Evolutionary conservation across 345 rosid genomes (phyloP).

Genomic region (Lepidium aucheri): DNA sequence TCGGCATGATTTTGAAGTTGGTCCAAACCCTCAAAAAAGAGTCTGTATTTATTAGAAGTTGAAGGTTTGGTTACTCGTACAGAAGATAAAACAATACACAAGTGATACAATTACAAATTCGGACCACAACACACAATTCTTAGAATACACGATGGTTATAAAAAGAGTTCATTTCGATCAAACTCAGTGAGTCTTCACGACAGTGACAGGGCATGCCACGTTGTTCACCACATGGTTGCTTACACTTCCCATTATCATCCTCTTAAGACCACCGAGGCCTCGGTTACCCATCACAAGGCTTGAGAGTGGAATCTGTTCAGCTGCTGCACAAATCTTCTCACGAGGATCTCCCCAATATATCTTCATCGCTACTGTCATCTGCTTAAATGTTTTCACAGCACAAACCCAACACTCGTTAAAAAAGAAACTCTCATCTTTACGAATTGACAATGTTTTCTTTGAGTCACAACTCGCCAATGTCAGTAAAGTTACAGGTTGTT

Average conservation of each 20-base stretch:
- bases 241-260: constrained; percentile 77
- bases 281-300: constrained; percentile 73
- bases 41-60: not conserved
- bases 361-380: constrained; percentile 53
- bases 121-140: constrained; percentile 15
- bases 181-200: constrained; percentile 45
- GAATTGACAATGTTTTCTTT: not conserved
- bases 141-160: not conserved
- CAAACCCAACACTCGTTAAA: not conserved
- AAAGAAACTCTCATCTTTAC: not conserved
- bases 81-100: not conserved
- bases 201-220: constrained; percentile 68
- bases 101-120: not conserved
- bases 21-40: not conserved
- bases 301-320: constrained; percentile 58
- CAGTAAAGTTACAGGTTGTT: not conserved
- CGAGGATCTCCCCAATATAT: constrained; percentile 85
- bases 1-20: not conserved
- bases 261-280: constrained; percentile 73
- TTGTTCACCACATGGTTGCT: constrained; percentile 74
- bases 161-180: not conserved
- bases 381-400: constrained; percentile 9
- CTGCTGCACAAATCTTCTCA: constrained; percentile 76
- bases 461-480: not conserved
- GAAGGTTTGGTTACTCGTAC: not conserved